Evolutionary conservation across 163 green algal genomes (phyloP).

Genomic region (Trebouxia gelatinosa): DNA sequence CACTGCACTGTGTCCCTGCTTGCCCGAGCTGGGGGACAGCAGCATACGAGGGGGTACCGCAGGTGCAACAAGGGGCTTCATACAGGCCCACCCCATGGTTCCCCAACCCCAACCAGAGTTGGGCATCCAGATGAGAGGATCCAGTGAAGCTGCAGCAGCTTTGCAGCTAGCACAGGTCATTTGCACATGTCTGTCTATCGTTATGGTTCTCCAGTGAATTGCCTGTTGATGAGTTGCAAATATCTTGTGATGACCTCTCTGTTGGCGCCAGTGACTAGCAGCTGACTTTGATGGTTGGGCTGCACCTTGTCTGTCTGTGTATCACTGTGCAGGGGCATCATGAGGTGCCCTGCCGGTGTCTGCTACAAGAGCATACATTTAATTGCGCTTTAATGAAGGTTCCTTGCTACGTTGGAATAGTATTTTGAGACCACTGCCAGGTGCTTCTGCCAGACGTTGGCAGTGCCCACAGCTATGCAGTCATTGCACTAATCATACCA

Average conservation of each 20-base stretch:
- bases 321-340: too few species aligned
- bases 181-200: not conserved
- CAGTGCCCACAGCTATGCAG: too few species aligned
- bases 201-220: not conserved
- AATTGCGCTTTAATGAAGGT: too few species aligned
- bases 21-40: not conserved
- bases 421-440: too few species aligned
- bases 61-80: not conserved
- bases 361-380: too few species aligned
- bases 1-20: too few species aligned
- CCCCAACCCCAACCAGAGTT: not conserved
- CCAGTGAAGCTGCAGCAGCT: constrained; percentile 3
- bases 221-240: not conserved
- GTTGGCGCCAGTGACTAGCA: not conserved
- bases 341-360: not conserved
- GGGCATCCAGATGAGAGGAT: not conserved
- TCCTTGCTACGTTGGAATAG: too few species aligned
- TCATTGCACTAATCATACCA: too few species aligned
- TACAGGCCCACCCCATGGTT: too few species aligned
- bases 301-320: not conserved
- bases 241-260: not conserved
- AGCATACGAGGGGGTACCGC: not conserved
- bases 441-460: too few species aligned
- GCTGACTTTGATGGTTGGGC: not conserved
- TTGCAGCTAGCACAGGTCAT: not conserved